Evolutionary conservation across 1,139 yeast species (phyloP).

Genomic region (Geotrichum histeridarum): DNA sequence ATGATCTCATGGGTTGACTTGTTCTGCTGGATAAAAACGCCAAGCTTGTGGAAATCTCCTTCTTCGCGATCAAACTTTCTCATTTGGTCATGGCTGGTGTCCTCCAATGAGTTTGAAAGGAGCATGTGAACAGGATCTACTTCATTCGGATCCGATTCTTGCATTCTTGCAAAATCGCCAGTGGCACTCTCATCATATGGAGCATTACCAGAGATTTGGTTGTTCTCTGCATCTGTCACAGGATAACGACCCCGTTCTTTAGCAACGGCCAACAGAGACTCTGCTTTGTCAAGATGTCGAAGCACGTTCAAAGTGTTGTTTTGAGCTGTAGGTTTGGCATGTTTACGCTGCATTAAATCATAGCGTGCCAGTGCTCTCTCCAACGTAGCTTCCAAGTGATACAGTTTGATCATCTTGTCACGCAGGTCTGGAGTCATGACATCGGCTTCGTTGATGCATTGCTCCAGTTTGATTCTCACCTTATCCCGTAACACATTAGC

Average conservation of each 20-base stretch:
- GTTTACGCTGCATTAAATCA: slow-evolving; percentile 17
- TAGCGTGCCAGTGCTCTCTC: slow-evolving; percentile 32
- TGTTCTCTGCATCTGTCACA: neutral
- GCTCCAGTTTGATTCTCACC: slow-evolving; percentile 30
- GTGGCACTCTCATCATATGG: neutral
- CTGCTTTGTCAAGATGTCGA: neutral
- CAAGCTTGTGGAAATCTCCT: slow-evolving; percentile 85
- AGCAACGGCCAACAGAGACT: neutral
- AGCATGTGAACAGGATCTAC: neutral
- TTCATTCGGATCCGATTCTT: slow-evolving; percentile 7
- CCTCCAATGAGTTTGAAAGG: slow-evolving; percentile 4
- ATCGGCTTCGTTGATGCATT: slow-evolving; percentile 22
- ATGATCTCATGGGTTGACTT: neutral
- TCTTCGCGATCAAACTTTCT: slow-evolving; percentile 77
- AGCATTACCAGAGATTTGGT: neutral
- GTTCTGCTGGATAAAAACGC: slow-evolving; percentile 36
- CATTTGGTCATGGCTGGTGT: slow-evolving; percentile 35
- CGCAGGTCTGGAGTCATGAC: slow-evolving; percentile 8
- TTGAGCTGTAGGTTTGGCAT: neutral
- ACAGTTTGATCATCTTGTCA: slow-evolving; percentile 31
- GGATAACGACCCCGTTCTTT: neutral
- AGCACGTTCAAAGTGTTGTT: neutral
- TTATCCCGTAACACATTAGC: slow-evolving; percentile 29
- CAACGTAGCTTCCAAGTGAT: slow-evolving; percentile 34
- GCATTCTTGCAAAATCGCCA: neutral